A percentile compares a stretch with the other conserved stretches of the same genome.
phyloP scores from a whole-genome alignment of 805 yeast genomes.

The Hanseniaspora osmophila region DNA sequence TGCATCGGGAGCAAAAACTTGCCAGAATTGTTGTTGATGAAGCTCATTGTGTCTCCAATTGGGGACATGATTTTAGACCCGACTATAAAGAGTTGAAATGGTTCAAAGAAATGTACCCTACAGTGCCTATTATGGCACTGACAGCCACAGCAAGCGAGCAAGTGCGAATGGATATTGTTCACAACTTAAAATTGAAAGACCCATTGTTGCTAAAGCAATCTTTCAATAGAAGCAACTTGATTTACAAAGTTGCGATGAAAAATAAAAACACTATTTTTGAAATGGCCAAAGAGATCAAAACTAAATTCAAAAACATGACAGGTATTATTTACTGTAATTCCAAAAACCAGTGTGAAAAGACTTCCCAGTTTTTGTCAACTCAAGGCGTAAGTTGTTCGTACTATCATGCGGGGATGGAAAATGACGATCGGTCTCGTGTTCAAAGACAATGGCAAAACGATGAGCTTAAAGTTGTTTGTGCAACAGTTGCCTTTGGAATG shows the following conservation, averaged over 20 bases:
- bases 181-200: conserved; percentile 48
- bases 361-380: conserved; percentile 43
- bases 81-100: conserved; percentile 73
- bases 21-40: conserved; percentile 91
- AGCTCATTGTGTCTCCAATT: conserved; percentile 94
- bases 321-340: conserved; percentile 94
- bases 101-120: conserved; percentile 62
- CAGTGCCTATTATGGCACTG: conserved; percentile 83
- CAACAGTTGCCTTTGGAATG: conserved; percentile 98
- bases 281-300: conserved; percentile 40
- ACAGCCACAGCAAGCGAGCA: conserved; percentile 94
- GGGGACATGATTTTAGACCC: conserved; percentile 98
- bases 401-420: conserved; percentile 91
- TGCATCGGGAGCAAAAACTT: conserved; percentile 41
- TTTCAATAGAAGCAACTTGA: conserved; percentile 78
- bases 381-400: conserved; percentile 56
- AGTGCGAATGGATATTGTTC: conserved; percentile 74
- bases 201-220: conserved; percentile 73
- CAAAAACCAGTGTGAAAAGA: conserved; percentile 73
- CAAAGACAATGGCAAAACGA: conserved; percentile 77
- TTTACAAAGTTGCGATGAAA: conserved; percentile 64
- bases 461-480: conserved; percentile 67
- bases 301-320: conserved; percentile 40
- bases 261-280: conserved; percentile 39
- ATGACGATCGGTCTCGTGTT: conserved; percentile 56